Percentiles rank a stretch among this genome's conserved stretches.
phyloP scores from a whole-genome alignment of 1,139 yeast species.

The Nakaseomyces uthaithaninus region DNA sequence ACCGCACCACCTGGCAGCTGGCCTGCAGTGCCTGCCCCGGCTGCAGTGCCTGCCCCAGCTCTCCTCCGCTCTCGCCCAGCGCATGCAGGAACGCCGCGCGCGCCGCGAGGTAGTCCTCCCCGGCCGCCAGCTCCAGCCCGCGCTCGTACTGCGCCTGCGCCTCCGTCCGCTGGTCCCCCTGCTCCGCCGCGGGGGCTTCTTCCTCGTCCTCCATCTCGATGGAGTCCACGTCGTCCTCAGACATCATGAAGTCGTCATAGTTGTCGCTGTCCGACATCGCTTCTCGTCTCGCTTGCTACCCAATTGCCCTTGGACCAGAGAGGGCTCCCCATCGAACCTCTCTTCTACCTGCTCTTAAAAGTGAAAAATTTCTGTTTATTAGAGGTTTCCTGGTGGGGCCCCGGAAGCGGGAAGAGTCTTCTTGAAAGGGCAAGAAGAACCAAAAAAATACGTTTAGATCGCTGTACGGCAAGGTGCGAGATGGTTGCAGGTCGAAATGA shows the following conservation, averaged over 20 bases:
- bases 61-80: neutral
- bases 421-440: too few species aligned
- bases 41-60: too few species aligned
- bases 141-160: slow-evolving; percentile 7
- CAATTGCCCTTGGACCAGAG: too few species aligned
- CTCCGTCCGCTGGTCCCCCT: slow-evolving; percentile 1
- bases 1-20: neutral
- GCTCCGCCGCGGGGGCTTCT: slow-evolving; percentile 20
- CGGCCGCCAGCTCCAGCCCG: neutral
- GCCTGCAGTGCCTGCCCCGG: too few species aligned
- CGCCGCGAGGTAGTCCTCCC: neutral
- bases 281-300: neutral
- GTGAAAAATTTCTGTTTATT: too few species aligned
- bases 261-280: slow-evolving; percentile 11
- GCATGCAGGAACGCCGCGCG: neutral
- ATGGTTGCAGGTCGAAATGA: too few species aligned
- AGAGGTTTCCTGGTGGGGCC: too few species aligned
- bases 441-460: too few species aligned
- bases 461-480: too few species aligned
- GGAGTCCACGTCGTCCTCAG: slow-evolving; percentile 31
- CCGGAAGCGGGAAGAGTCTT: too few species aligned
- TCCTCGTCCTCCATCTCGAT: slow-evolving; percentile 25
- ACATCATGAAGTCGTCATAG: slow-evolving; percentile 35
- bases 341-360: too few species aligned
- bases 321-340: too few species aligned